phyloP scores from a whole-genome alignment of 148 eudicot species.

The Amaranthus palmeri region DNA sequence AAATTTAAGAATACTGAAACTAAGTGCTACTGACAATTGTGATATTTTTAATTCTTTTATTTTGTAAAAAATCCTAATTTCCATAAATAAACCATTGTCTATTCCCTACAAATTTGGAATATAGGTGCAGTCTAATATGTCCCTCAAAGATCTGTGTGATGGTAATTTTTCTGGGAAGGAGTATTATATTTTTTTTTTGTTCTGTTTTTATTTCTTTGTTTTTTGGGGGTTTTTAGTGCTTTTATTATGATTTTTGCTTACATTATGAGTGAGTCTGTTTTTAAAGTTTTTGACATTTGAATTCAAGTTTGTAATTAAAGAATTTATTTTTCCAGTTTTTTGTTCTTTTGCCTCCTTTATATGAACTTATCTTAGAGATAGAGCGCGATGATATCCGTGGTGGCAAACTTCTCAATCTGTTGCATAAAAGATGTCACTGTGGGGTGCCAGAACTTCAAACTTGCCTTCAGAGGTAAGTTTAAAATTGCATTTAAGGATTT shows the following conservation, averaged over 20 bases:
- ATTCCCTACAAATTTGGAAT: no score
- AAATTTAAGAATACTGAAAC: no score
- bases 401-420: constrained; percentile 79
- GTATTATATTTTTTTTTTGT: background rate
- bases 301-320: constrained; percentile 23
- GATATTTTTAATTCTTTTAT: no score
- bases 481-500: background rate
- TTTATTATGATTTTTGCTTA: background rate
- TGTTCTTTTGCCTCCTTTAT: constrained; percentile 86
- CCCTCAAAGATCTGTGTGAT: no score
- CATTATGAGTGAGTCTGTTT: background rate
- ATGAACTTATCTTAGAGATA: constrained; percentile 82
- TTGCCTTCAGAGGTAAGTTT: constrained; percentile 76
- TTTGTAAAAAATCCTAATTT: no score
- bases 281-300: constrained; percentile 1
- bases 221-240: background rate
- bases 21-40: no score
- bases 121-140: no score
- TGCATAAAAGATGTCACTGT: constrained; percentile 93
- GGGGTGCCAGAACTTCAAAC: constrained; percentile 96
- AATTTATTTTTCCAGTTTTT: constrained; percentile 56
- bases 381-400: constrained; percentile 76
- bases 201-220: background rate
- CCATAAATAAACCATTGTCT: no score
- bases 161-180: background rate